Percentiles rank a stretch among this genome's conserved stretches.
Conservation (phyloP, 2,329 filamentous ascomycete genomes). For the Trichothecium sympodiale region DNA sequence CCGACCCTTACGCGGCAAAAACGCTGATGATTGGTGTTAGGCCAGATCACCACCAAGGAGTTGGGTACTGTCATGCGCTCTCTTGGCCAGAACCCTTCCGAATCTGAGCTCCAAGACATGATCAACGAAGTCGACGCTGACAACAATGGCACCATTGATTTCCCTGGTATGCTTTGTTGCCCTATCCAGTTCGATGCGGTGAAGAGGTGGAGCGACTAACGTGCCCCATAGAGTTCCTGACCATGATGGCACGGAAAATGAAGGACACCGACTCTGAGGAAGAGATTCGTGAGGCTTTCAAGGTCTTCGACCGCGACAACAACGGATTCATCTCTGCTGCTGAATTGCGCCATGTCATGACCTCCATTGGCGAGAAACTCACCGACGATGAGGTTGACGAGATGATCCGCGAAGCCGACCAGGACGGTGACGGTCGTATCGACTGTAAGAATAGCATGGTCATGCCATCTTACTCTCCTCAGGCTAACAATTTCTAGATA, state of each 20-base stretch:
- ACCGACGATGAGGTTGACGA: conserved; percentile 86
- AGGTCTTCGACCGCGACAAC: conserved; percentile 84
- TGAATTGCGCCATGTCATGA: conserved; percentile 84
- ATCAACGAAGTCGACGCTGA: conserved; percentile 89
- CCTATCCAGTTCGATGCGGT: background rate
- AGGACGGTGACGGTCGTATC: conserved; percentile 80
- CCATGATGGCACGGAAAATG: conserved; percentile 93
- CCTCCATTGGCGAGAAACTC: conserved; percentile 82
- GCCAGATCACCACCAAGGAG: conserved; percentile 88
- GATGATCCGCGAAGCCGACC: conserved; percentile 87
- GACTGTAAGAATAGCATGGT: conserved; percentile 51
- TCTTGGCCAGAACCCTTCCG: conserved; percentile 78
- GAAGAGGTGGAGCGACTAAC: conserved; percentile 3
- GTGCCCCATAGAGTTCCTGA: conserved; percentile 62
- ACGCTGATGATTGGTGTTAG: conserved; percentile 29
- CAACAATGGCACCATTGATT: conserved; percentile 88
- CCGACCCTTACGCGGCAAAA: background rate
- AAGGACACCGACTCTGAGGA: conserved; percentile 88
- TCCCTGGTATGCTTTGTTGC: conserved; percentile 54
- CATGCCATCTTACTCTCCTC: background rate
- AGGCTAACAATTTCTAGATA: conserved; percentile 36
- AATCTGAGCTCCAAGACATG: conserved; percentile 87
- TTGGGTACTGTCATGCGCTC: conserved; percentile 85
- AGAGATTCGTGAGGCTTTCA: conserved; percentile 83
- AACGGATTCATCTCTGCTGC: conserved; percentile 86